Percentiles rank a stretch among this genome's conserved stretches.
Conservation (phyloP, 164 flowering plant genomes). For the Hamamelis virginiana region DNA sequence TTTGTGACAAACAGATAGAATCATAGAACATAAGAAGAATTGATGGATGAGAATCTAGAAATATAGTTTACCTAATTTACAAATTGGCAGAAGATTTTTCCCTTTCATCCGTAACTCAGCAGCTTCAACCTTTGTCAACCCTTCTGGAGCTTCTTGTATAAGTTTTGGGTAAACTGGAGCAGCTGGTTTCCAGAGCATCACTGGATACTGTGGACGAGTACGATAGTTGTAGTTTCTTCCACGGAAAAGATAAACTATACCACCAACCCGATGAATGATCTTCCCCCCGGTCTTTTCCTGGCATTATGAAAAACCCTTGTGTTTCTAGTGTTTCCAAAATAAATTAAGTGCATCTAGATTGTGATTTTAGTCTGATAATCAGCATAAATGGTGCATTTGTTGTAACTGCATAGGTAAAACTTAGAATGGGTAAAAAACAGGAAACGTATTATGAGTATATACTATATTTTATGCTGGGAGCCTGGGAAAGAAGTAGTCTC, state of each 20-base stretch:
- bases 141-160: constrained; percentile 94
- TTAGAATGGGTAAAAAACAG: not conserved
- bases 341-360: not conserved
- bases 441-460: not conserved
- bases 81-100: constrained; percentile 68
- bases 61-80: constrained; percentile 68
- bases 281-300: constrained; percentile 96
- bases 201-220: constrained; percentile 76
- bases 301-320: constrained; percentile 20
- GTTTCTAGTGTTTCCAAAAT: not conserved
- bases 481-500: no score
- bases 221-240: constrained; percentile 83
- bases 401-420: not conserved
- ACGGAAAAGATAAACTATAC: constrained; percentile 81
- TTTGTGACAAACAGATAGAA: not conserved
- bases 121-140: constrained; percentile 83
- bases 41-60: not conserved
- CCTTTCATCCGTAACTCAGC: constrained; percentile 70
- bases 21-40: not conserved
- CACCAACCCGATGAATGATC: constrained; percentile 80
- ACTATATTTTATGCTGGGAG: no score
- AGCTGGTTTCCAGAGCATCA: constrained; percentile 99
- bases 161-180: constrained; percentile 97
- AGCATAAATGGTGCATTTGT: not conserved
- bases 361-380: not conserved